Evolutionary conservation across 2,329 filamentous ascomycete species (phyloP).

Genomic region (Trichoderma afroharzianum): DNA sequence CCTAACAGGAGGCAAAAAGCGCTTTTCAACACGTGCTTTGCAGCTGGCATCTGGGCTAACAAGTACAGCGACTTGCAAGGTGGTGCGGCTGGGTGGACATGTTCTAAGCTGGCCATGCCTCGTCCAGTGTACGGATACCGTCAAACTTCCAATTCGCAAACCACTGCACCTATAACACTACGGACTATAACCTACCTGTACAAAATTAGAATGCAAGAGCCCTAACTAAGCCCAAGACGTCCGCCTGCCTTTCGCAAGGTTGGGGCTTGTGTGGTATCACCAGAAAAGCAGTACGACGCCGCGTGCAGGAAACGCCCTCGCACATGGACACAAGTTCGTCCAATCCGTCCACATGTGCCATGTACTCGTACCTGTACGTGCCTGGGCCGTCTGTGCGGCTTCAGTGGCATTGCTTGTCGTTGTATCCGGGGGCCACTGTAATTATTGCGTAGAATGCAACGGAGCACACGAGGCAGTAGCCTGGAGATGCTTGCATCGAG

Average conservation of each 20-base stretch:
- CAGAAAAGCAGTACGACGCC: background rate
- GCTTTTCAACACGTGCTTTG: constrained; percentile 6
- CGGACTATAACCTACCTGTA: background rate
- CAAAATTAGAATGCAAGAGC: background rate
- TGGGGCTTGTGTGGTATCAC: background rate
- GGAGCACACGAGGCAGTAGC: background rate
- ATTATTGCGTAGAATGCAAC: background rate
- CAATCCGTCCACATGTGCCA: constrained; percentile 3
- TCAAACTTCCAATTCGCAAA: no score
- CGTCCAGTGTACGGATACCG: background rate
- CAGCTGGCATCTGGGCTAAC: background rate
- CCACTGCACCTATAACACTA: background rate
- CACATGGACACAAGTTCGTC: constrained; percentile 11
- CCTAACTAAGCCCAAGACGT: background rate
- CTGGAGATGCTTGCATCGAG: background rate
- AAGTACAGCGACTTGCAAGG: background rate
- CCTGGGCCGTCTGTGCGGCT: background rate
- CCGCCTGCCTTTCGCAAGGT: background rate
- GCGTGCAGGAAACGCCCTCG: constrained; percentile 5
- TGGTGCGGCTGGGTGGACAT: background rate
- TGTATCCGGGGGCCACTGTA: background rate
- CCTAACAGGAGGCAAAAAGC: background rate
- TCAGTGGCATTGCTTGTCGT: background rate
- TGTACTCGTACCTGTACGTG: background rate
- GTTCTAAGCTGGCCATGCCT: background rate